Evolutionary conservation across 495 filamentous ascomycete genomes (phyloP).

Genomic region (Trichoderma virens): DNA sequence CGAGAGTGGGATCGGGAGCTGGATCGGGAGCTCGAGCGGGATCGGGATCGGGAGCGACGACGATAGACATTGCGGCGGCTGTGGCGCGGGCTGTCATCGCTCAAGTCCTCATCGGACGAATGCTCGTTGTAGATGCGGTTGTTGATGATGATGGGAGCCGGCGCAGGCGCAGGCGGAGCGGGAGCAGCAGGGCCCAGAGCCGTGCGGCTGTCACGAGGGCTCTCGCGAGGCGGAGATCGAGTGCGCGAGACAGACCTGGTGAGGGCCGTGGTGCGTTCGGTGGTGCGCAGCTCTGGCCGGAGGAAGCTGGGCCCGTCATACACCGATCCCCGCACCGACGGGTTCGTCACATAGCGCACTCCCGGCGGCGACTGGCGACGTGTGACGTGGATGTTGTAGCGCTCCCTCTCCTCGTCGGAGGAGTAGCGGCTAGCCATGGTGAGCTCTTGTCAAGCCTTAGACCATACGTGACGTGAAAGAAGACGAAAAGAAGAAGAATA

Average conservation of each 20-base stretch:
- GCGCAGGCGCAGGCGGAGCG: constrained; percentile 12
- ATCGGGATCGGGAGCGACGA: constrained; percentile 11
- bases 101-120: constrained; percentile 23
- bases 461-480: neutral
- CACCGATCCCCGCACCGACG: constrained; percentile 25
- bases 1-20: constrained; percentile 15
- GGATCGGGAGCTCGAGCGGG: constrained; percentile 20
- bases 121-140: constrained; percentile 36
- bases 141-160: constrained; percentile 42
- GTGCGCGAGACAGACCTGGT: constrained; percentile 14
- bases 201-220: neutral
- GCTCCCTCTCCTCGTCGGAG: constrained; percentile 33
- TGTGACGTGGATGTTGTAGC: constrained; percentile 39
- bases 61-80: constrained; percentile 17
- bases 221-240: neutral
- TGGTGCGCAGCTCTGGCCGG: constrained; percentile 25
- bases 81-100: constrained; percentile 2
- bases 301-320: constrained; percentile 23
- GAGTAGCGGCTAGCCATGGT: constrained; percentile 19
- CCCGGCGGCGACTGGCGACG: constrained; percentile 22
- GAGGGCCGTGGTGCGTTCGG: constrained; percentile 30
- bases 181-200: neutral
- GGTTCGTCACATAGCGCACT: constrained; percentile 35
- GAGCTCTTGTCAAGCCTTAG: too few relatives aligned
- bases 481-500: neutral